These are phyloP conservation scores for Soucietia sequanensis DNA, from an alignment of 805 yeast species.

Conservation along the genomic window DNA sequence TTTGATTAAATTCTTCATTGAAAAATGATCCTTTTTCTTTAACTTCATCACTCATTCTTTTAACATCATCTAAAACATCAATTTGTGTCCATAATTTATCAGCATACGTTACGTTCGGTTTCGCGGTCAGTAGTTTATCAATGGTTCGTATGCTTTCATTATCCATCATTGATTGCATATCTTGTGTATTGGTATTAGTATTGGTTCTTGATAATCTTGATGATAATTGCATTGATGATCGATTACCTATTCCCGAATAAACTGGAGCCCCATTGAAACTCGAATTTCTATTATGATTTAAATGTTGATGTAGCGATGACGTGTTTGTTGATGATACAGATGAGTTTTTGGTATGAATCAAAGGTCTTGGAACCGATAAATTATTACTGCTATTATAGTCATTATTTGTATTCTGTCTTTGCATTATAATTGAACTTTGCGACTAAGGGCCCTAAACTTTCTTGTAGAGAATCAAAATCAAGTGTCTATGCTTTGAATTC, in stretches of 20 bases:
- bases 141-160: conserved; percentile 17
- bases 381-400: neutral
- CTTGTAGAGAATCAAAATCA: too few species aligned
- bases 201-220: neutral
- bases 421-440: too few species aligned
- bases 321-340: too few species aligned
- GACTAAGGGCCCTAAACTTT: too few species aligned
- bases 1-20: conserved; percentile 48
- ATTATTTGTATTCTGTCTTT: too few species aligned
- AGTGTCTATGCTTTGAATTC: too few species aligned
- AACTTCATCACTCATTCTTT: conserved; percentile 51
- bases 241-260: neutral
- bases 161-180: neutral
- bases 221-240: neutral
- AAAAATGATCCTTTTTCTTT: conserved; percentile 47
- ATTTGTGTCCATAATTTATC: conserved; percentile 86
- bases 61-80: conserved; percentile 80
- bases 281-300: too few species aligned
- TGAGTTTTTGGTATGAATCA: too few species aligned
- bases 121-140: conserved; percentile 53
- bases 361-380: neutral
- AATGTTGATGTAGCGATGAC: too few species aligned
- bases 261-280: too few species aligned
- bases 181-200: too few species aligned
- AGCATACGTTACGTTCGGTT: conserved; percentile 63